Conservation (phyloP, 139 green algal species). For the Zygnema circumcarinatum region DNA sequence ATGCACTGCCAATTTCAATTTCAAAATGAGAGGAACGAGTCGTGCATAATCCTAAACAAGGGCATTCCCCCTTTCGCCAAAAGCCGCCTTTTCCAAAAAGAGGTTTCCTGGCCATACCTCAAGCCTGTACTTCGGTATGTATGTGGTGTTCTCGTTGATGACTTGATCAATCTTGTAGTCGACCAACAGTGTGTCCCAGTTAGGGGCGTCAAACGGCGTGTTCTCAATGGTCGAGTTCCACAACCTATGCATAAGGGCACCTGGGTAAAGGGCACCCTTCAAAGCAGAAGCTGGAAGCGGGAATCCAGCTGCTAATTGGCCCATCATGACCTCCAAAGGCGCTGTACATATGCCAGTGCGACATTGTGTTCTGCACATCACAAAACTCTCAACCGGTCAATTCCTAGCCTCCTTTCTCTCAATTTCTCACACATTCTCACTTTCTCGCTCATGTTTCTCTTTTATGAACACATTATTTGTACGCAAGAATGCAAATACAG, state of each 20-base stretch:
- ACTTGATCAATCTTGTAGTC: neutral
- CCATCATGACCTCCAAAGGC: neutral
- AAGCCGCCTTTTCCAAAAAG: no score
- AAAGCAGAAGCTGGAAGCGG: neutral
- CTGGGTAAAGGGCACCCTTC: neutral
- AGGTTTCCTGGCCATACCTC: neutral
- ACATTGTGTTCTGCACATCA: neutral
- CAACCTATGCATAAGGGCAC: neutral
- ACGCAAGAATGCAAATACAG: no score
- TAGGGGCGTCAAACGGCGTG: neutral
- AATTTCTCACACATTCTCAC: no score
- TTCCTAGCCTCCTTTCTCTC: no score
- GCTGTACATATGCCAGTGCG: neutral
- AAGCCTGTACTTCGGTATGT: neutral
- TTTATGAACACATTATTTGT: no score
- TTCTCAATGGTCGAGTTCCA: no score
- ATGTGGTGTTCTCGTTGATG: neutral
- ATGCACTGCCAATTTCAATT: no score
- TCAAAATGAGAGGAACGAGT: no score
- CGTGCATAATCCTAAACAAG: no score
- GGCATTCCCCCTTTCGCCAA: no score
- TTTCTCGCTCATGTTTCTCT: no score
- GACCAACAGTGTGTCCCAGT: neutral
- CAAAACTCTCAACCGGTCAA: no score
- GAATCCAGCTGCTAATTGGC: neutral